Conservation (phyloP, 1,139 yeast genomes). For the Yamadazyma siamensis region DNA sequence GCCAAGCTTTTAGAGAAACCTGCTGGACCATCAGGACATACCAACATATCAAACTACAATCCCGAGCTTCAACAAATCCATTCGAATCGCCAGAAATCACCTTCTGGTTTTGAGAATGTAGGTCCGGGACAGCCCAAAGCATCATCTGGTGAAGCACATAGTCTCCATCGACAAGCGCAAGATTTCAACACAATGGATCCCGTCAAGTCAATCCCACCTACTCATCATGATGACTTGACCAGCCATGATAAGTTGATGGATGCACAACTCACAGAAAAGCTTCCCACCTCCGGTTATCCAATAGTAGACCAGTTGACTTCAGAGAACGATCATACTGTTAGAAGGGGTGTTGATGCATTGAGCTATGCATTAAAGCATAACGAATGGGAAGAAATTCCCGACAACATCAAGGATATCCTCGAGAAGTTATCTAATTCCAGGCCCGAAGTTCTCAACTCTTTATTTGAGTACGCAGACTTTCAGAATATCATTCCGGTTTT, state of each 20-base stretch:
- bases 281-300: slow-evolving; percentile 7
- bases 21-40: too few relatives aligned
- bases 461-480: slow-evolving; percentile 6
- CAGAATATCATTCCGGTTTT: slow-evolving; percentile 16
- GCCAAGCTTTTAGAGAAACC: too few relatives aligned
- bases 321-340: slow-evolving; percentile 3
- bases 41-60: too few relatives aligned
- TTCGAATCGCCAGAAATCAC: too few relatives aligned
- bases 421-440: slow-evolving; percentile 5
- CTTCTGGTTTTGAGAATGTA: too few relatives aligned
- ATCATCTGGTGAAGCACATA: too few relatives aligned
- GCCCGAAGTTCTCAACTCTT: slow-evolving; percentile 4
- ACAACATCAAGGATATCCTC: slow-evolving; percentile 3
- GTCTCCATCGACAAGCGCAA: too few relatives aligned
- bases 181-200: background rate
- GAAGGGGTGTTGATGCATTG: slow-evolving; percentile 37
- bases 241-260: too few relatives aligned
- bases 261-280: background rate
- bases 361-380: slow-evolving; percentile 38
- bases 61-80: too few relatives aligned
- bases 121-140: too few relatives aligned
- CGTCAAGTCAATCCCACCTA: background rate
- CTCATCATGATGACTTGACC: too few relatives aligned
- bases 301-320: slow-evolving; percentile 8
- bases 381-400: slow-evolving; percentile 18